These are phyloP conservation scores for Ilyonectria mors-panacis DNA, from an alignment of 2,329 filamentous ascomycete species.

Conservation along the genomic window DNA sequence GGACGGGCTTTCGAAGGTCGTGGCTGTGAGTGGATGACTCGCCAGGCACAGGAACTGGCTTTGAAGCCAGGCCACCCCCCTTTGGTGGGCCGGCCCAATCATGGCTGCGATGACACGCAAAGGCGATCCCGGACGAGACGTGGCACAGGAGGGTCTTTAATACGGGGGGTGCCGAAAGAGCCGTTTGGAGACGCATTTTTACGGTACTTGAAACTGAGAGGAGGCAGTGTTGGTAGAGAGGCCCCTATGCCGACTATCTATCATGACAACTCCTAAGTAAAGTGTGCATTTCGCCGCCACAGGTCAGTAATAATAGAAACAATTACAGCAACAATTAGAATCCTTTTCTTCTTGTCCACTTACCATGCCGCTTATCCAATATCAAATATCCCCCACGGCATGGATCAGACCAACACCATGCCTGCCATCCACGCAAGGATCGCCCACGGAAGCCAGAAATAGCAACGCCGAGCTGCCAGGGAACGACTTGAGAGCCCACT, in stretches of 20 bases:
- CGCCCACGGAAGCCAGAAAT: slow-evolving; percentile 33
- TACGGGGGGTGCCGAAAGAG: slow-evolving; percentile 24
- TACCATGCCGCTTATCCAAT: background rate
- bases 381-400: slow-evolving; percentile 12
- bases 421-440: slow-evolving; percentile 19
- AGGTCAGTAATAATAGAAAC: background rate
- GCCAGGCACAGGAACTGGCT: slow-evolving; percentile 10
- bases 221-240: background rate
- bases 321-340: slow-evolving; percentile 1
- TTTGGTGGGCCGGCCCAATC: slow-evolving; percentile 22
- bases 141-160: slow-evolving; percentile 3
- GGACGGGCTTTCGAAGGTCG: background rate
- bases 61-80: slow-evolving; percentile 7
- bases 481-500: slow-evolving; percentile 1
- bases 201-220: background rate
- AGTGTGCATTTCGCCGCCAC: background rate
- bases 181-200: slow-evolving; percentile 9
- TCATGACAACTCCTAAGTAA: background rate
- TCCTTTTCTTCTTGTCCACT: background rate
- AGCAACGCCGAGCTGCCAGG: slow-evolving; percentile 30
- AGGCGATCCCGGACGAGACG: background rate
- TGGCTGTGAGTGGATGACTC: slow-evolving; percentile 19
- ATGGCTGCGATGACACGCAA: slow-evolving; percentile 19
- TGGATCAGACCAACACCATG: slow-evolving; percentile 14
- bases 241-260: background rate